Evolutionary conservation across 371 early-diverging fungal genomes (phyloP), one percentile per base, ranked within the genome.

Genomic region (Apophysomyces sp.): DNA sequence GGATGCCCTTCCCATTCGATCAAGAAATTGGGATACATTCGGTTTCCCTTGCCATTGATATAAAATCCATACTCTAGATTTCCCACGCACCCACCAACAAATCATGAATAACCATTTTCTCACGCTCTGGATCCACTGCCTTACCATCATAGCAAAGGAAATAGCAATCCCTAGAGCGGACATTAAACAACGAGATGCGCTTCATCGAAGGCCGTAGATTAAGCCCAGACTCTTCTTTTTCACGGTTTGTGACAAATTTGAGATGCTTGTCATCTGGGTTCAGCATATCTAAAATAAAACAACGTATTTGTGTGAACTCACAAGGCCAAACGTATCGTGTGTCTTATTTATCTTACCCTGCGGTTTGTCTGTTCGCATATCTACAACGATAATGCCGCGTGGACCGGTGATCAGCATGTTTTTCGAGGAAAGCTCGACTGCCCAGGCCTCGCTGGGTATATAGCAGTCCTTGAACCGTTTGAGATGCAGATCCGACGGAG

Each of bases 1-100:
- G 81, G 78, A n/a, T 55, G 16, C 8, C 81, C 81, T 67, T 77
- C 81, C 78, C 78, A 81, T 60, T 73, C 78, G 29, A 81, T 77
- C 12, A 72, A 49, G 34, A 80, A 80, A 12, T 73, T 71, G 3
- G 60, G 63, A 37, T 72, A 73, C 26, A 69, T 37, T 2, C 80
- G 69, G 29, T 73, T 73, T 40, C 80, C 80, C 58, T 75, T 80
- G 52, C 74, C 60, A 56, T 80, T 74, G 34, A 80, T 77, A 52
- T 80, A 80, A 53, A 80, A 80, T n/a, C 69, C 80, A 55, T 72
- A 80, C 63, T 80, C 80, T 80, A 60, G 11, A 37, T 57, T 1
- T 31, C n/a, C 52, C 13, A 31, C 1, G 52, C 16, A 4, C 9
- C 2, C 21, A 8, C 24, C n/a, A n/a, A n/a, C n/a, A n/a, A n/a